These are phyloP conservation scores for Zymoseptoria pseudotritici DNA, from an alignment of 2,329 filamentous ascomycete species.

Conservation along the genomic window DNA sequence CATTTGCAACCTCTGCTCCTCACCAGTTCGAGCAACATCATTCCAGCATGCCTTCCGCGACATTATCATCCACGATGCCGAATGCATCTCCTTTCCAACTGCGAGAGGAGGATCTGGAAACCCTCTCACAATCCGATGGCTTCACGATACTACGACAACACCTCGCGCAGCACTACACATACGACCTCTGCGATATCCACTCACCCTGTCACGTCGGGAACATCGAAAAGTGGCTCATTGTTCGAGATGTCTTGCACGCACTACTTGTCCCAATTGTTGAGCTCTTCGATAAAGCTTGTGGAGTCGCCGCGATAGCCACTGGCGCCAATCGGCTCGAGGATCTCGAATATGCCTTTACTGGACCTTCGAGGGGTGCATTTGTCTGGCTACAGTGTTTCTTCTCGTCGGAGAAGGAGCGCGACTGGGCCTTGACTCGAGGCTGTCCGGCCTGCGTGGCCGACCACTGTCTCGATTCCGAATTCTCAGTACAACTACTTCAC, in stretches of 20 bases:
- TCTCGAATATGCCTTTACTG: constrained; percentile 50
- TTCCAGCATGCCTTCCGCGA: constrained; percentile 10
- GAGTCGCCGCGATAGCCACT: constrained; percentile 44
- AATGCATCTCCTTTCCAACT: constrained; percentile 37
- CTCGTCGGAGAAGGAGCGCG: constrained; percentile 42
- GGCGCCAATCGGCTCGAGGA: constrained; percentile 44
- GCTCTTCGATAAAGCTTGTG: constrained; percentile 48
- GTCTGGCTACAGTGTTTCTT: constrained; percentile 54
- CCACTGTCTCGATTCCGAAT: constrained; percentile 40
- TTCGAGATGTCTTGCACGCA: constrained; percentile 53
- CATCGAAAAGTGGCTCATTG: constrained; percentile 41
- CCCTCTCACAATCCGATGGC: constrained; percentile 34
- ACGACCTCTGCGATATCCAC: constrained; percentile 41
- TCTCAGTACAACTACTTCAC: constrained; percentile 40
- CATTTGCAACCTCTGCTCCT: neutral
- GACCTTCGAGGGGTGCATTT: constrained; percentile 50
- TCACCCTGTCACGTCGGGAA: constrained; percentile 26
- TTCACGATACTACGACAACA: constrained; percentile 39
- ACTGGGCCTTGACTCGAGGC: constrained; percentile 50
- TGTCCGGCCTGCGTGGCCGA: constrained; percentile 46
- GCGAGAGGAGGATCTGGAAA: constrained; percentile 34
- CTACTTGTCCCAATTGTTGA: constrained; percentile 52
- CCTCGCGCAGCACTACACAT: constrained; percentile 33
- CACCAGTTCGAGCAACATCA: neutral
- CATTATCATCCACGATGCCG: constrained; percentile 8